Evolutionary conservation across 1,139 yeast species (phyloP).

Genomic region (Sugiyamaella castrensis): DNA sequence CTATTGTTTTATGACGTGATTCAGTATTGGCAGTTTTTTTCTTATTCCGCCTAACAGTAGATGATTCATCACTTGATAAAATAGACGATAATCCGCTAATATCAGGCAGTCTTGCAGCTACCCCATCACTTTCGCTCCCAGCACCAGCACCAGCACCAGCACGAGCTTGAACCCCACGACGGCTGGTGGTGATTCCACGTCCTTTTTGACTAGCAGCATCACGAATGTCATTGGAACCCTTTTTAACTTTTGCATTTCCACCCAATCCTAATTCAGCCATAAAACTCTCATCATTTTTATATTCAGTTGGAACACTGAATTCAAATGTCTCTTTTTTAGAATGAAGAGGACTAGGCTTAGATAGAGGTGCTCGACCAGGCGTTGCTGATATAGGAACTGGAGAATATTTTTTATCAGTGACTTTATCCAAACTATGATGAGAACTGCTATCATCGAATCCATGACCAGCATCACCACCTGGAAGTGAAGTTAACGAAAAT

Average conservation of each 20-base stretch:
- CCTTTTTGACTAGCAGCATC: not conserved
- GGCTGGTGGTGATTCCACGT: not conserved
- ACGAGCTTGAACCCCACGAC: not conserved
- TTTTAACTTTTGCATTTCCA: not conserved
- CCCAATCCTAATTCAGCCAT: constrained; percentile 12
- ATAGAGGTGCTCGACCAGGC: too few species aligned
- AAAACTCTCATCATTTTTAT: constrained; percentile 27
- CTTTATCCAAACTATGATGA: constrained; percentile 15
- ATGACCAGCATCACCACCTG: too few species aligned
- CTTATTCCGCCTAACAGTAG: constrained; percentile 14
- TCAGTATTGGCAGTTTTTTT: constrained; percentile 22
- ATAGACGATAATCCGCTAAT: constrained; percentile 30
- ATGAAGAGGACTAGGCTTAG: too few species aligned
- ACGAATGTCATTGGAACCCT: not conserved
- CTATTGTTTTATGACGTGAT: constrained; percentile 27
- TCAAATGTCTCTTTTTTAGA: too few species aligned
- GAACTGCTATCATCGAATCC: constrained; percentile 11
- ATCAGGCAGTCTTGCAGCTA: constrained; percentile 23
- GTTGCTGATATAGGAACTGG: too few species aligned
- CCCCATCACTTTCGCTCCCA: constrained; percentile 3
- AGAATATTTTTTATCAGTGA: constrained; percentile 16
- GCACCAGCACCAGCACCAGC: not conserved
- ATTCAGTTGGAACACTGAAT: constrained; percentile 27
- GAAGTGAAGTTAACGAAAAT: not conserved
- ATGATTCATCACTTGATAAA: constrained; percentile 25